Evolutionary conservation across 1,139 yeast species (phyloP).

Genomic region (Geotrichum candidum): DNA sequence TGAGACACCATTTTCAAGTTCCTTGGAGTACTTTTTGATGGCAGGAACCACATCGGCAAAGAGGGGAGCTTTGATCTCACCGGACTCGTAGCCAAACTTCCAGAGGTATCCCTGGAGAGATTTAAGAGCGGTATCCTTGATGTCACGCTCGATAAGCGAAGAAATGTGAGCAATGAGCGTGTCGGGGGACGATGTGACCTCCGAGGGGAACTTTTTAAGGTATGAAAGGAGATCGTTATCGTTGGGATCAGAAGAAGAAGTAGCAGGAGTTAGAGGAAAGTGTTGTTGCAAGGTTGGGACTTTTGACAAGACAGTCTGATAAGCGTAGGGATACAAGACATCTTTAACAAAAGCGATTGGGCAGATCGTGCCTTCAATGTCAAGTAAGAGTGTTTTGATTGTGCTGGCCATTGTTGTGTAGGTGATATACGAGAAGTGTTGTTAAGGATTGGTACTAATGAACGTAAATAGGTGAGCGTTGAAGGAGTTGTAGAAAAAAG

Average conservation of each 20-base stretch:
- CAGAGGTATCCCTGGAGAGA: constrained; percentile 79
- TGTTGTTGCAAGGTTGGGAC: constrained; percentile 13
- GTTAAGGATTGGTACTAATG: not conserved
- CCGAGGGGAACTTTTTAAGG: constrained; percentile 44
- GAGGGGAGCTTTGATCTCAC: constrained; percentile 71
- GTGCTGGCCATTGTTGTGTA: constrained; percentile 1
- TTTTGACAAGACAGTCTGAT: constrained; percentile 24
- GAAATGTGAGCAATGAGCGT: constrained; percentile 44
- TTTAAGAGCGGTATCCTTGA: constrained; percentile 74
- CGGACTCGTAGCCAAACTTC: constrained; percentile 70
- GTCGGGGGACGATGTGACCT: constrained; percentile 29
- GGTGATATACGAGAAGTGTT: not conserved
- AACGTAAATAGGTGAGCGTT: not conserved
- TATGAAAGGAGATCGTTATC: constrained; percentile 26
- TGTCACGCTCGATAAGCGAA: constrained; percentile 55
- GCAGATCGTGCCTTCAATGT: constrained; percentile 90
- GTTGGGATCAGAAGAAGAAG: not conserved
- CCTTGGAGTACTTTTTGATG: constrained; percentile 39
- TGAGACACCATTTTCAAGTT: constrained; percentile 37
- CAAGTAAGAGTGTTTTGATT: constrained; percentile 45
- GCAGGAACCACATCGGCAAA: constrained; percentile 65
- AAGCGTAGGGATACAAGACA: constrained; percentile 44
- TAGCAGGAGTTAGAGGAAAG: constrained; percentile 16
- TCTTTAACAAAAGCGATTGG: constrained; percentile 85
- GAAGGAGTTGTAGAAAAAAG: not conserved